phyloP scores from a whole-genome alignment of 148 eudicot species.

The Linanthus parryae region DNA sequence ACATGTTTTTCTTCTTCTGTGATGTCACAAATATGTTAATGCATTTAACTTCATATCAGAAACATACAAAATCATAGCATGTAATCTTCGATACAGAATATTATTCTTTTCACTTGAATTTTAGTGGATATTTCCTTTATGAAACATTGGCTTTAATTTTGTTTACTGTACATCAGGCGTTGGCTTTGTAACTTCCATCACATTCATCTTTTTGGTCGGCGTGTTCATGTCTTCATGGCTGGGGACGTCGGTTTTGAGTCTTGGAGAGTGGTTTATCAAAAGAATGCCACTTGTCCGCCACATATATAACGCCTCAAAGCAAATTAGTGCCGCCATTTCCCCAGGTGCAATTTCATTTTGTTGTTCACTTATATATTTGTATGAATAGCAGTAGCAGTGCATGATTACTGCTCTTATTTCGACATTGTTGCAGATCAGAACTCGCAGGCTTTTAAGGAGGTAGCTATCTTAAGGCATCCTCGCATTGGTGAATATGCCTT shows the following conservation, averaged over 20 bases:
- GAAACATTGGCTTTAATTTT: too few species aligned
- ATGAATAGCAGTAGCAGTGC: slow-evolving; percentile 1
- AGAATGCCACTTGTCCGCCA: slow-evolving; percentile 6
- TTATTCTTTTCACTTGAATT: too few species aligned
- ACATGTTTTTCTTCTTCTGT: too few species aligned
- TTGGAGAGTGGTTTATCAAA: slow-evolving; percentile 7
- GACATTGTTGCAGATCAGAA: slow-evolving; percentile 24
- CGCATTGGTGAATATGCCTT: slow-evolving; percentile 36
- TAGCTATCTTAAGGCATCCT: slow-evolving; percentile 38
- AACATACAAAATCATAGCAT: too few species aligned
- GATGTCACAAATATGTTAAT: too few species aligned
- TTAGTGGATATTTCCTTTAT: too few species aligned
- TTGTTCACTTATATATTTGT: too few species aligned
- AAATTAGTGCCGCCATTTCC: slow-evolving; percentile 14
- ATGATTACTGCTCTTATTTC: slow-evolving; percentile 1
- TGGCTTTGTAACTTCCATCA: slow-evolving; percentile 4
- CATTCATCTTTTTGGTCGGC: slow-evolving; percentile 1
- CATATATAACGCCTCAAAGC: slow-evolving; percentile 1
- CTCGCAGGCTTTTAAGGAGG: slow-evolving; percentile 35
- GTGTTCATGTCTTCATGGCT: slow-evolving; percentile 5
- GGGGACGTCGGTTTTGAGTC: background rate
- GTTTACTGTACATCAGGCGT: too few species aligned
- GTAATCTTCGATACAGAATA: too few species aligned
- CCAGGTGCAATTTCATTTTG: slow-evolving; percentile 19
- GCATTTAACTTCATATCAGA: too few species aligned